A percentile compares a stretch with the other conserved stretches of the same genome.
phyloP scores from a whole-genome alignment of 352 stramenopile species.

The Phytophthora pluvialis region DNA sequence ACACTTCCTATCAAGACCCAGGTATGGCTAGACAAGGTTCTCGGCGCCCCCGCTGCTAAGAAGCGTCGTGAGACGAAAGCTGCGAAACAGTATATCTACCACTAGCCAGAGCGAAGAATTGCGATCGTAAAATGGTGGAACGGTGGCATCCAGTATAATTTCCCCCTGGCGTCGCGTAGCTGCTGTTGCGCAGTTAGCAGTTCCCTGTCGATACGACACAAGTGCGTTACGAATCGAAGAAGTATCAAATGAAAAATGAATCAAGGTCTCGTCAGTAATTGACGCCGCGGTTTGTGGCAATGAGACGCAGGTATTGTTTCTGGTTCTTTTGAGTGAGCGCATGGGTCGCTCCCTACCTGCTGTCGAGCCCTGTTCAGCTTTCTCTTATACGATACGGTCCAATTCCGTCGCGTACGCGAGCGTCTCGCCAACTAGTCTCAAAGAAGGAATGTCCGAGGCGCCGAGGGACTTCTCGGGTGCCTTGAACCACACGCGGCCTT shows the following conservation, averaged over 20 bases:
- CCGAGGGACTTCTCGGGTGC: constrained; percentile 85
- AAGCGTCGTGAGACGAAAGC: constrained; percentile 49
- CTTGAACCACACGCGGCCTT: constrained; percentile 91
- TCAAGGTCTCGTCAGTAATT: constrained; percentile 23
- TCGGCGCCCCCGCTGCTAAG: constrained; percentile 40
- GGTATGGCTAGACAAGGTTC: constrained; percentile 77
- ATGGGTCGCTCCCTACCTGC: background rate
- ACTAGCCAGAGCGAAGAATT: constrained; percentile 8
- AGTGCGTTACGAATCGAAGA: constrained; percentile 33
- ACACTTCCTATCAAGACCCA: constrained; percentile 62
- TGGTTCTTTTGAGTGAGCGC: constrained; percentile 4
- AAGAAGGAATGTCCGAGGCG: constrained; percentile 93
- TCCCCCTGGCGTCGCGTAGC: background rate
- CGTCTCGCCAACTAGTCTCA: constrained; percentile 95
- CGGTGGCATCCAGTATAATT: constrained; percentile 1
- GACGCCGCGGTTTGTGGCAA: constrained; percentile 7
- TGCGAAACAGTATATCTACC: constrained; percentile 34
- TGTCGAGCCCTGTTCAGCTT: constrained; percentile 1
- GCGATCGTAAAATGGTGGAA: background rate
- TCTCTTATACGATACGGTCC: constrained; percentile 89
- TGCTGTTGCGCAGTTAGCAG: background rate
- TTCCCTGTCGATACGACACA: constrained; percentile 14
- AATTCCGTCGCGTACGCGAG: constrained; percentile 97
- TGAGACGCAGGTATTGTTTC: constrained; percentile 10
- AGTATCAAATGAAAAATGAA: constrained; percentile 38